Conservation (phyloP, 1,284 basidiomycete genomes). For the Clitocybe nebularis region DNA sequence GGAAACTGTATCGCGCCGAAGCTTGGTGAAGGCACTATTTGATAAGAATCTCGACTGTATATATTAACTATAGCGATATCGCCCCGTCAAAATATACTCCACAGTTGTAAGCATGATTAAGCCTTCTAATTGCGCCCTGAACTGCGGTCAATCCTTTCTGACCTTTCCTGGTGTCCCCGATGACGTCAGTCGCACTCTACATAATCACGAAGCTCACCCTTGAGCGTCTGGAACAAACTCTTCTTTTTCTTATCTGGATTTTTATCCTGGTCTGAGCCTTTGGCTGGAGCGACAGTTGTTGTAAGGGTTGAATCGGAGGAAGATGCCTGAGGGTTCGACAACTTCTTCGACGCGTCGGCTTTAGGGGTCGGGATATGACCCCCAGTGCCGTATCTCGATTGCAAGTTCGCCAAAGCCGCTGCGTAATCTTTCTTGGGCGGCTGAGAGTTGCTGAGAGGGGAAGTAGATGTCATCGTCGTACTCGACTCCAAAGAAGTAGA, state of each 20-base stretch:
- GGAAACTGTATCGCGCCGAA: no score
- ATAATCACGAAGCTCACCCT: constrained; percentile 3
- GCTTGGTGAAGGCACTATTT: no score
- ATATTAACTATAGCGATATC: no score
- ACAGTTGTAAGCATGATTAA: no score
- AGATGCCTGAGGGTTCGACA: not conserved
- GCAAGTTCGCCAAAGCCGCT: constrained; percentile 27
- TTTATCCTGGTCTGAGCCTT: not conserved
- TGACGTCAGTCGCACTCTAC: no score
- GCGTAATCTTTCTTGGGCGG: constrained; percentile 29
- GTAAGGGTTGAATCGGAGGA: not conserved
- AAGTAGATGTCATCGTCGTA: constrained; percentile 23
- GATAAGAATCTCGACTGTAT: no score
- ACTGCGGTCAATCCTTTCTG: no score
- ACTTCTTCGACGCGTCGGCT: constrained; percentile 11
- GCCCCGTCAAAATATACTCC: no score
- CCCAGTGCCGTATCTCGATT: constrained; percentile 27
- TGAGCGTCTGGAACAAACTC: constrained; percentile 5
- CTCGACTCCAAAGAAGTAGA: constrained; percentile 24
- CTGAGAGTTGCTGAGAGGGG: constrained; percentile 17
- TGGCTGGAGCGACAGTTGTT: not conserved
- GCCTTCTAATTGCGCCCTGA: no score
- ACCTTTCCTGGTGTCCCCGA: no score
- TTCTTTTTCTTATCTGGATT: constrained; percentile 4
- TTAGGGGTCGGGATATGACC: constrained; percentile 24